Percentiles rank a stretch among this genome's conserved stretches.
phyloP scores from a whole-genome alignment of 1,139 yeast genomes.

The Nakaseomyces delphensis region DNA sequence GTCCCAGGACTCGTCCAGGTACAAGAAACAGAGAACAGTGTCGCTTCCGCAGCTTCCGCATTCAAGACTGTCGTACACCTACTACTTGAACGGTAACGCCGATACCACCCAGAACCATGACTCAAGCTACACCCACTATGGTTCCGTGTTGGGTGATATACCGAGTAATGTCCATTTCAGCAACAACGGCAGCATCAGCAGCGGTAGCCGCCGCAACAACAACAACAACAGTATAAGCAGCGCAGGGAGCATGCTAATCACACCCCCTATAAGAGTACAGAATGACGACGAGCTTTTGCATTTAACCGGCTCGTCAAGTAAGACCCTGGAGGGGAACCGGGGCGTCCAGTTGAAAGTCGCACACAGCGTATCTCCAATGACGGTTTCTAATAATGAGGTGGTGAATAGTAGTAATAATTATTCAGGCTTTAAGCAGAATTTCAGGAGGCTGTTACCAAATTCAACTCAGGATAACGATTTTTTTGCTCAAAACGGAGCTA shows the following conservation, averaged over 20 bases:
- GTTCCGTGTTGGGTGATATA: constrained; percentile 1
- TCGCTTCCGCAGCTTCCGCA: constrained; percentile 65
- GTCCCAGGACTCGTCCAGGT: constrained; percentile 10
- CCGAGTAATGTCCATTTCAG: constrained; percentile 1
- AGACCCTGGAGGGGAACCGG: constrained; percentile 28
- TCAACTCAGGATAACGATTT: background rate
- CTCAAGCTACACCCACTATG: constrained; percentile 1
- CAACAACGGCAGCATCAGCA: background rate
- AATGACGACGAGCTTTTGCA: constrained; percentile 28
- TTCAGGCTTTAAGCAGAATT: constrained; percentile 1
- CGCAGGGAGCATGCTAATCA: constrained; percentile 1
- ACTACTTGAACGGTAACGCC: constrained; percentile 1
- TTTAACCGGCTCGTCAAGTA: constrained; percentile 28
- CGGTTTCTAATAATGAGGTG: background rate
- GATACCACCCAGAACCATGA: background rate
- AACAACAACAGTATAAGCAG: constrained; percentile 4
- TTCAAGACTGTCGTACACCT: constrained; percentile 22
- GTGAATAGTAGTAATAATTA: background rate
- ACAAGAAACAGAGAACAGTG: constrained; percentile 52
- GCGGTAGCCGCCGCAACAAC: background rate
- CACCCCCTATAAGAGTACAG: constrained; percentile 14
- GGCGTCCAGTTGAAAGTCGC: constrained; percentile 21
- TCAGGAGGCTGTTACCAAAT: constrained; percentile 1
- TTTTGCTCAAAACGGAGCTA: background rate
- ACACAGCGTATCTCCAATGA: constrained; percentile 18